Conservation (phyloP, 2,329 filamentous ascomycete species). For the Calonectria ilicicola region DNA sequence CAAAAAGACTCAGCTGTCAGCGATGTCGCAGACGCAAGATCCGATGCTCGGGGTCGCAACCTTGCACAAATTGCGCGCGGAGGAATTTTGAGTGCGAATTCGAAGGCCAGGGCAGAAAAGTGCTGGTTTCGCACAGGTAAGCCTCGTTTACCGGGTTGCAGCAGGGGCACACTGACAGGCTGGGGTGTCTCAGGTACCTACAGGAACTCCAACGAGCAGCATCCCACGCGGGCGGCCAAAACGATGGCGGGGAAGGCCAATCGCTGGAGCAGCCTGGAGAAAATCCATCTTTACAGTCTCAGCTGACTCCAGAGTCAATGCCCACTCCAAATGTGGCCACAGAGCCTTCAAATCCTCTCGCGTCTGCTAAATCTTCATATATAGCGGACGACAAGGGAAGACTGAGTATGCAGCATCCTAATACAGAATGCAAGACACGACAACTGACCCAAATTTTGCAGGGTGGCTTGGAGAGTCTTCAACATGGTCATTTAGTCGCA, state of each 20-base stretch:
- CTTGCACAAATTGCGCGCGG: slow-evolving; percentile 18
- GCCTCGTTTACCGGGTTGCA: background rate
- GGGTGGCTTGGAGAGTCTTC: slow-evolving; percentile 24
- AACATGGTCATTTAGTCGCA: slow-evolving; percentile 25
- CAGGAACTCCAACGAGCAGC: slow-evolving; percentile 19
- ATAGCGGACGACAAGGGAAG: slow-evolving; percentile 16
- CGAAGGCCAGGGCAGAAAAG: slow-evolving; percentile 13
- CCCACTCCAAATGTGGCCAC: slow-evolving; percentile 13
- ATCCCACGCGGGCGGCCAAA: background rate
- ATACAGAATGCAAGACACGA: background rate
- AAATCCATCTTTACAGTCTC: background rate
- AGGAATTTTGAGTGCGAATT: slow-evolving; percentile 18
- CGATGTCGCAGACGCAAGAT: slow-evolving; percentile 23
- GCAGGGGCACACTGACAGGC: background rate
- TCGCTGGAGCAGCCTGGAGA: background rate
- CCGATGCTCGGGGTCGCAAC: slow-evolving; percentile 20
- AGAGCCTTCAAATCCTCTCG: slow-evolving; percentile 22
- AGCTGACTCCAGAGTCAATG: slow-evolving; percentile 9
- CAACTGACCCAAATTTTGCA: background rate
- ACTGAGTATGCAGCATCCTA: background rate
- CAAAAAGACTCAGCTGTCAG: slow-evolving; percentile 6
- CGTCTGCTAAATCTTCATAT: slow-evolving; percentile 17
- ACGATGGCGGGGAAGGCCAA: background rate
- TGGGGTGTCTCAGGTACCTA: slow-evolving; percentile 7
- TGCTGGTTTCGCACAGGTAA: slow-evolving; percentile 20